These are phyloP conservation scores for Apophysomyces ossiformis DNA, from an alignment of 371 early-diverging fungal species.

Conservation along the genomic window DNA sequence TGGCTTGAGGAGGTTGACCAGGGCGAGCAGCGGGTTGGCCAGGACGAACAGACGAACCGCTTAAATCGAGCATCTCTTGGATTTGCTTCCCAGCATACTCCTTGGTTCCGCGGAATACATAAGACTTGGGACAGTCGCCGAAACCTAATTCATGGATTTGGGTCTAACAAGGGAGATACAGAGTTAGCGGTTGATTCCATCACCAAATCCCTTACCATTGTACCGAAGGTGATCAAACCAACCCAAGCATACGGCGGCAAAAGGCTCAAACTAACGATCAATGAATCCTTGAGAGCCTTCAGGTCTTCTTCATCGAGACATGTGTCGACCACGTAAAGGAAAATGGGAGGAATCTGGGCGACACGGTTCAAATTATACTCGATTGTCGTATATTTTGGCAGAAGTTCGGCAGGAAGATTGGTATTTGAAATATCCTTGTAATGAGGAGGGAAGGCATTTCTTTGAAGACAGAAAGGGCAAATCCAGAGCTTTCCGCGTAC, in stretches of 20 bases:
- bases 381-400: conserved; percentile 95
- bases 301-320: conserved; percentile 97
- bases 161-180: conserved; percentile 51
- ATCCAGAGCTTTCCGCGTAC: conserved; percentile 97
- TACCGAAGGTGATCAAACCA: conserved; percentile 98
- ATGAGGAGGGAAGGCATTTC: conserved; percentile 98
- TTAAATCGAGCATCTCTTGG: conserved; percentile 93
- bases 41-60: conserved; percentile 60
- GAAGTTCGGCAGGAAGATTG: conserved; percentile 97
- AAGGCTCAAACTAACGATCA: conserved; percentile 89
- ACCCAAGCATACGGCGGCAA: conserved; percentile 95
- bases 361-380: conserved; percentile 91
- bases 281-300: conserved; percentile 93
- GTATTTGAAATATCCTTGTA: conserved; percentile 96
- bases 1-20: conserved; percentile 63
- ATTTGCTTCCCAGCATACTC: conserved; percentile 95
- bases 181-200: background rate
- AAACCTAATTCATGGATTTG: conserved; percentile 96
- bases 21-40: conserved; percentile 64
- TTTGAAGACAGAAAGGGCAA: conserved; percentile 98
- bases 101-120: conserved; percentile 98
- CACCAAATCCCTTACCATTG: conserved; percentile 79
- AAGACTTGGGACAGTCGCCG: conserved; percentile 94
- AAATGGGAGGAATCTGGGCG: conserved; percentile 92
- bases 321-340: conserved; percentile 98